These are phyloP conservation scores for Rhazya stricta DNA, from an alignment of 257 asterid species.

Conservation along the genomic window DNA sequence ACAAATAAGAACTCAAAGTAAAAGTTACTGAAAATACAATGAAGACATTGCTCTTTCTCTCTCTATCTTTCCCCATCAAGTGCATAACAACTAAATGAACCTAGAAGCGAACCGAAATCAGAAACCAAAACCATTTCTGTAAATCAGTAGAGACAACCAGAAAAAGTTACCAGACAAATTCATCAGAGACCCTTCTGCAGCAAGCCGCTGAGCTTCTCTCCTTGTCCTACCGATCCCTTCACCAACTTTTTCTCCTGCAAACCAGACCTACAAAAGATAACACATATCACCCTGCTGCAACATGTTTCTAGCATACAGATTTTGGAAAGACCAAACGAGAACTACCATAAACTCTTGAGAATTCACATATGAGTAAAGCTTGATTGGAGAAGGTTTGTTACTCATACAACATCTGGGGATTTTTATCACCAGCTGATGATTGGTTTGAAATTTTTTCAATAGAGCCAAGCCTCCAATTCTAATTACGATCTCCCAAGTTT, in stretches of 20 bases:
- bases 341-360: background rate
- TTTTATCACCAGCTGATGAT: background rate
- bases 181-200: conserved; percentile 77
- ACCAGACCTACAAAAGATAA: conserved; percentile 56
- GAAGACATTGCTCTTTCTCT: background rate
- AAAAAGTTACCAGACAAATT: conserved; percentile 66
- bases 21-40: background rate
- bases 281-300: conserved; percentile 15
- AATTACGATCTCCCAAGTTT: background rate
- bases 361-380: background rate
- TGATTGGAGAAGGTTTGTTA: background rate
- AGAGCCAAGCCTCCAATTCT: background rate
- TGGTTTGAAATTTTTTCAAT: background rate
- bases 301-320: conserved; percentile 1
- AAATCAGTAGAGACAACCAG: background rate
- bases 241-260: conserved; percentile 87
- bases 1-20: background rate
- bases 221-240: conserved; percentile 86
- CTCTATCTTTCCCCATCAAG: background rate
- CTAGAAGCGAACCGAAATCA: background rate
- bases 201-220: conserved; percentile 78
- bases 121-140: conserved; percentile 8
- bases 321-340: background rate
- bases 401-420: background rate
- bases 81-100: background rate